Base-by-base conservation (phyloP, 2,329 filamentous ascomycete genomes). In the Exophiala alcalophila region DNA sequence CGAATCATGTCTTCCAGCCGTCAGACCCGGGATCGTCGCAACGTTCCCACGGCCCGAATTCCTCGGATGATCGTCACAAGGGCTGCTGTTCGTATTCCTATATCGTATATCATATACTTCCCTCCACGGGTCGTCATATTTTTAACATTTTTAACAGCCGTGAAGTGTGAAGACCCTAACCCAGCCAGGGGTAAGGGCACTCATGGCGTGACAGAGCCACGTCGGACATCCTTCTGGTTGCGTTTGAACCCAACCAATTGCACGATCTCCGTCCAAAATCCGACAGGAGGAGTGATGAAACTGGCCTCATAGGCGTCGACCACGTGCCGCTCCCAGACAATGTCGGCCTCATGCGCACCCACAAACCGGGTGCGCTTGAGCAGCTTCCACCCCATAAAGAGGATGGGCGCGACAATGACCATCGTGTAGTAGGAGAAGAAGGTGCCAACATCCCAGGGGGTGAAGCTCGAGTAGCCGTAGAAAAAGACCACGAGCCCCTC, bases 401-500 rank as follows among this genome's bases (percentile, higher is more conserved):
- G 21, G 16, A 41, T 12, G 6, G 49, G 49, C 3, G 42, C 42
- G n/a, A 52, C 39, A 26, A 45, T 32, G 15, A 46, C 42, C 47
- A 46, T 50, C 32, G 38, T 48, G 40, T 51, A 51, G 32, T 31
- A 41, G 14, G 85, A 85, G 28, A 89, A 65, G 60, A 89, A 90
- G 11, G 72, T 74, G 5, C 77, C 71, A 0, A 80, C 59, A 40
- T 76, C 71, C 83, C 81, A 88, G 0, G 81, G 79, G 36, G 86
- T 59, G 56, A 89, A 90, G 0, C 86, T 81, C 0, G 78, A 73
- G 51, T 87, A 89, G 0, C 84, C 84, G 10, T 81, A 80, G 4
- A 86, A 77, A 53, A 86, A 77, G 0, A 79, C 75, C 75, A 89
- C 84, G 40, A 83, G 61, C 26, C 76, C 73, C 5, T 80, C 84